These are phyloP conservation scores for Plectosphaerella sp. DNA, from an alignment of 2,329 filamentous ascomycete species.

Conservation along the genomic window DNA sequence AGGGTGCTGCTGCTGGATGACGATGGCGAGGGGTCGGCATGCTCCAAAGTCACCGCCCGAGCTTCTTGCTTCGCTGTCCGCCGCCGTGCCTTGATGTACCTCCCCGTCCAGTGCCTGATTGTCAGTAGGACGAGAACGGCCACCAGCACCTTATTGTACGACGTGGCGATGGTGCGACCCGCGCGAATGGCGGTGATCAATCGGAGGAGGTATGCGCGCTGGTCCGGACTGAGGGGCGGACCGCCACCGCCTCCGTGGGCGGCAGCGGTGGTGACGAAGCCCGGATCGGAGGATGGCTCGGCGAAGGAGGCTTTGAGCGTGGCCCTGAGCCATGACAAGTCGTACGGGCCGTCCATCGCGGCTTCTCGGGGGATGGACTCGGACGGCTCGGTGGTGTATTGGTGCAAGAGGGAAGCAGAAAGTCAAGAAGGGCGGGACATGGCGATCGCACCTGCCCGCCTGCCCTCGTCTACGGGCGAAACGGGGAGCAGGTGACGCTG, in stretches of 20 bases:
- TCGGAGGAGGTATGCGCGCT: conserved; percentile 25
- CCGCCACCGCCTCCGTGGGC: neutral
- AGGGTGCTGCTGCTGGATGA: neutral
- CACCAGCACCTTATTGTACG: conserved; percentile 29
- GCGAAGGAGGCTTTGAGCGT: neutral
- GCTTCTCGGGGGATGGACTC: neutral
- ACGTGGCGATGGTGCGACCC: conserved; percentile 24
- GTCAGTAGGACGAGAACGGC: conserved; percentile 21
- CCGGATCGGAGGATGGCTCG: neutral
- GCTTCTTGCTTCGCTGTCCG: conserved; percentile 10
- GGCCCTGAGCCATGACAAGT: neutral
- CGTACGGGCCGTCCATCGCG: neutral
- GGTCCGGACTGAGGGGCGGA: conserved; percentile 19
- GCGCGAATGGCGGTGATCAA: conserved; percentile 25
- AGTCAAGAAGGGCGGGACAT: neutral
- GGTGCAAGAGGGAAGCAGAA: neutral
- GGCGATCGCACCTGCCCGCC: too few relatives aligned
- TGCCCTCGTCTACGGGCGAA: too few relatives aligned
- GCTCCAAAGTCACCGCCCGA: neutral
- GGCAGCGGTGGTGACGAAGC: neutral
- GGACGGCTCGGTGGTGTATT: neutral
- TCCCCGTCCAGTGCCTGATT: conserved; percentile 19
- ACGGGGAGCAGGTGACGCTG: too few relatives aligned
- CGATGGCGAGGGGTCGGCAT: neutral
- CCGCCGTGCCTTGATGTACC: conserved; percentile 13